A percentile compares a stretch with the other conserved stretches of the same genome.
Conservation (phyloP, 1,139 yeast genomes). For the Kurtzmaniella quercitrusa region DNA sequence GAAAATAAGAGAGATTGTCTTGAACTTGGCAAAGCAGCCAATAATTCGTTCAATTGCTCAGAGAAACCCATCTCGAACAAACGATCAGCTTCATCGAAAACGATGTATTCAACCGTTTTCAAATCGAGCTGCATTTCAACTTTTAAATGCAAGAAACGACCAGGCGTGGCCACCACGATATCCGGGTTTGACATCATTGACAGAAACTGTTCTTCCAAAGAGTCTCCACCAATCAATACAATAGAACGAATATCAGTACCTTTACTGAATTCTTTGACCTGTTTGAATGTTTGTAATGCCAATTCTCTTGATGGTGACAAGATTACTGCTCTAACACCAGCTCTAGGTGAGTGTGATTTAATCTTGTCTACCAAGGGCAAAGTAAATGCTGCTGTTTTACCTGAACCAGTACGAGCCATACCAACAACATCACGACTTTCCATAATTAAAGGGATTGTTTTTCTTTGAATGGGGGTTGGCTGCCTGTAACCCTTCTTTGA, state of each 20-base stretch:
- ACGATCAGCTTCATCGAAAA: conserved; percentile 97
- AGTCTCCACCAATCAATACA: conserved; percentile 93
- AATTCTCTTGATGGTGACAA: conserved; percentile 91
- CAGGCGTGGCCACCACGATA: conserved; percentile 94
- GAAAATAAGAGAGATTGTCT: conserved; percentile 90
- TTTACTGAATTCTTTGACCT: conserved; percentile 79
- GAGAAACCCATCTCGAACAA: conserved; percentile 96
- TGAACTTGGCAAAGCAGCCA: conserved; percentile 74
- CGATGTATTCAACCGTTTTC: conserved; percentile 79
- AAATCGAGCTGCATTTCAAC: conserved; percentile 92
- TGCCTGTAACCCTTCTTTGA: conserved; percentile 83
- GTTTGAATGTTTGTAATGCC: conserved; percentile 88
- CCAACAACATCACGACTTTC: conserved; percentile 94
- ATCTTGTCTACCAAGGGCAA: conserved; percentile 86
- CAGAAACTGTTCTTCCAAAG: conserved; percentile 91
- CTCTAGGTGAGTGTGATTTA: conserved; percentile 77
- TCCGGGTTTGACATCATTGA: conserved; percentile 95
- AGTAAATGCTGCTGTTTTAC: conserved; percentile 98
- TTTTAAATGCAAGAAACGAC: conserved; percentile 91
- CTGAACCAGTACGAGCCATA: conserved; percentile 99
- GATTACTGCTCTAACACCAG: conserved; percentile 84
- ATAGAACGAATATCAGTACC: conserved; percentile 83
- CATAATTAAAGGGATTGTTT: conserved; percentile 85
- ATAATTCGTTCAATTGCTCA: conserved; percentile 85
- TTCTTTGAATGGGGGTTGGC: conserved; percentile 97